Evolutionary conservation across 192 early-diverging fungal genomes (phyloP).

Genomic region (Entomortierella lignicola): DNA sequence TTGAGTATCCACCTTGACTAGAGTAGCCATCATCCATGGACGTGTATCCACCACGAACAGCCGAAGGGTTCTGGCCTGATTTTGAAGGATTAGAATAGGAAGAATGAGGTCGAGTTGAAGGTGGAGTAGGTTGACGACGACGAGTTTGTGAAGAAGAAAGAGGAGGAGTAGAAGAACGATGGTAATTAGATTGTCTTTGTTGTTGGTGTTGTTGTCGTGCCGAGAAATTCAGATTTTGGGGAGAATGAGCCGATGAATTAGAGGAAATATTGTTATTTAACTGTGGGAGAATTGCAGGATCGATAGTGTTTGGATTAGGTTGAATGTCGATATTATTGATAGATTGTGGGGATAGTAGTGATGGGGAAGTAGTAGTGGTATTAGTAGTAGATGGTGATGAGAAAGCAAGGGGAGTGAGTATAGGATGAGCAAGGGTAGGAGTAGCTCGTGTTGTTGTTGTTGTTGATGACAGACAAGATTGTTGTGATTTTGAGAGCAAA

Average conservation of each 20-base stretch:
- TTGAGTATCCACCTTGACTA: conserved; percentile 49
- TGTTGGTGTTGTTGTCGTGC: background rate
- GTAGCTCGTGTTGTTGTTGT: background rate
- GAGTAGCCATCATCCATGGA: conserved; percentile 56
- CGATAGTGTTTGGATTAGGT: background rate
- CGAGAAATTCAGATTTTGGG: background rate
- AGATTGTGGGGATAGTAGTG: background rate
- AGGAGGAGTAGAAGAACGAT: background rate
- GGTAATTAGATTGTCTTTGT: background rate
- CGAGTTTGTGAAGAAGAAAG: background rate
- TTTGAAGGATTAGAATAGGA: background rate
- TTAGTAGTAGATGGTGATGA: background rate
- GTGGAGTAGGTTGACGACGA: background rate
- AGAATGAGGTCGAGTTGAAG: background rate
- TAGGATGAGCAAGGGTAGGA: background rate
- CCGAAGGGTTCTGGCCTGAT: background rate
- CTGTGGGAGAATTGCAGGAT: too few relatives aligned
- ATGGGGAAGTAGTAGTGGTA: background rate
- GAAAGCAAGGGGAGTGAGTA: background rate
- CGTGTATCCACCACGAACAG: conserved; percentile 21
- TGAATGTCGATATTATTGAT: background rate
- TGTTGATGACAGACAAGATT: background rate
- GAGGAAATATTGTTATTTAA: too few relatives aligned
- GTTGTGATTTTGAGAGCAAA: background rate
- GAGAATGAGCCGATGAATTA: background rate